A percentile compares a stretch with the other conserved stretches of the same genome.
Evolutionary conservation across 2,329 filamentous ascomycete species (phyloP).

Genomic region (Colletotrichum spaethianum): DNA sequence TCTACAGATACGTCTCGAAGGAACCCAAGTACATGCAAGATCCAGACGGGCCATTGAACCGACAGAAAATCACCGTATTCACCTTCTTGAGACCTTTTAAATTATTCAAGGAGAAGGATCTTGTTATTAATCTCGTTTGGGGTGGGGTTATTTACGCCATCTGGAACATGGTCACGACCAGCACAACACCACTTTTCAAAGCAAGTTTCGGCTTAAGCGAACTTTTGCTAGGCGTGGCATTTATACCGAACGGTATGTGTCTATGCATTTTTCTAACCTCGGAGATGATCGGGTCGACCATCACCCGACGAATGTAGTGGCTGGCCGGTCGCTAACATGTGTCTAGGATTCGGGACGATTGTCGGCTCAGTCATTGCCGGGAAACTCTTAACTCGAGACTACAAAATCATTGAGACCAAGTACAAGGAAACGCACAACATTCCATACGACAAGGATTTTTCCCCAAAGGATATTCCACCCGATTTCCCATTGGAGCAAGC

Average conservation of each 20-base stretch:
- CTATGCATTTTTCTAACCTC: neutral
- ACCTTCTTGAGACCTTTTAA: constrained; percentile 55
- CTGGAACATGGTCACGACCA: constrained; percentile 64
- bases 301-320: neutral
- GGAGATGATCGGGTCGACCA: no score
- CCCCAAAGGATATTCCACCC: constrained; percentile 45
- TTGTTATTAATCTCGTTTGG: constrained; percentile 58
- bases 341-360: constrained; percentile 54
- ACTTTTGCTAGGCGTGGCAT: constrained; percentile 46
- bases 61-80: constrained; percentile 46
- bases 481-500: constrained; percentile 61
- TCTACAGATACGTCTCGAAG: constrained; percentile 41
- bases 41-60: constrained; percentile 42
- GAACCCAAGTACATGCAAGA: constrained; percentile 42
- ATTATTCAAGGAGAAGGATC: constrained; percentile 58
- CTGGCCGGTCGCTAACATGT: constrained; percentile 5
- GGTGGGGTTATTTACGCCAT: constrained; percentile 54
- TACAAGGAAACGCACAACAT: constrained; percentile 39
- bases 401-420: constrained; percentile 44
- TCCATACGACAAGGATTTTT: constrained; percentile 46
- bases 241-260: constrained; percentile 46
- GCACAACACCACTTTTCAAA: constrained; percentile 55
- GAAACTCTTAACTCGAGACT: constrained; percentile 57
- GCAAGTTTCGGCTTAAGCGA: constrained; percentile 45
- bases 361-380: constrained; percentile 57